Evolutionary conservation across 2,329 filamentous ascomycete genomes (phyloP).

Genomic region (Pseudonectria buxi): DNA sequence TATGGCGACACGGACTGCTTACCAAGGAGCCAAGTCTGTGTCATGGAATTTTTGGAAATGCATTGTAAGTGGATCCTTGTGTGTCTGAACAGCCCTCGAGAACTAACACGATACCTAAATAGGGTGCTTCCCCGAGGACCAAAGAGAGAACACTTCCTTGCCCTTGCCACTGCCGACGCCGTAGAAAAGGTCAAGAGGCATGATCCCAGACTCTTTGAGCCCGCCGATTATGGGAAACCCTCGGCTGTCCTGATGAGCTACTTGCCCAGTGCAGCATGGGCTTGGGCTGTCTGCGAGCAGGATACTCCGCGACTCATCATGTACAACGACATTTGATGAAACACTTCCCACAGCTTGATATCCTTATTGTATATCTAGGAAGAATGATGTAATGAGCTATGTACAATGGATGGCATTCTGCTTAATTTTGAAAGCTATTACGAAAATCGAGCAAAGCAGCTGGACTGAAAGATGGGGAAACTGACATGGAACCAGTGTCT

Average conservation of each 20-base stretch:
- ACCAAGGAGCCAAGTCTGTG: slow-evolving; percentile 60
- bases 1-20: slow-evolving; percentile 51
- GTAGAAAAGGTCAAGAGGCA: slow-evolving; percentile 38
- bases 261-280: slow-evolving; percentile 32
- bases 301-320: slow-evolving; percentile 29
- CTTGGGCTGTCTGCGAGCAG: slow-evolving; percentile 28
- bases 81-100: too few species aligned
- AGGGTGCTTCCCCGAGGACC: slow-evolving; percentile 27
- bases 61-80: slow-evolving; percentile 38
- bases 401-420: too few species aligned
- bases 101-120: slow-evolving; percentile 6
- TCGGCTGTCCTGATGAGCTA: slow-evolving; percentile 29
- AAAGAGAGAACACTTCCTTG: slow-evolving; percentile 47
- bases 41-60: slow-evolving; percentile 60
- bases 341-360: neutral
- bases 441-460: too few species aligned
- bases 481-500: too few species aligned
- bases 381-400: too few species aligned
- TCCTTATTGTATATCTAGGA: too few species aligned
- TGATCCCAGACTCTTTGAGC: slow-evolving; percentile 28
- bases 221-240: slow-evolving; percentile 30
- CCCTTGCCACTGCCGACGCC: slow-evolving; percentile 49
- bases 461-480: too few species aligned
- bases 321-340: slow-evolving; percentile 29
- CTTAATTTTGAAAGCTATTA: too few species aligned